Evolutionary conservation across 2,329 filamentous ascomycete genomes (phyloP), one percentile per base, ranked within the genome.

Genomic region (Grosmannia penicillata): DNA sequence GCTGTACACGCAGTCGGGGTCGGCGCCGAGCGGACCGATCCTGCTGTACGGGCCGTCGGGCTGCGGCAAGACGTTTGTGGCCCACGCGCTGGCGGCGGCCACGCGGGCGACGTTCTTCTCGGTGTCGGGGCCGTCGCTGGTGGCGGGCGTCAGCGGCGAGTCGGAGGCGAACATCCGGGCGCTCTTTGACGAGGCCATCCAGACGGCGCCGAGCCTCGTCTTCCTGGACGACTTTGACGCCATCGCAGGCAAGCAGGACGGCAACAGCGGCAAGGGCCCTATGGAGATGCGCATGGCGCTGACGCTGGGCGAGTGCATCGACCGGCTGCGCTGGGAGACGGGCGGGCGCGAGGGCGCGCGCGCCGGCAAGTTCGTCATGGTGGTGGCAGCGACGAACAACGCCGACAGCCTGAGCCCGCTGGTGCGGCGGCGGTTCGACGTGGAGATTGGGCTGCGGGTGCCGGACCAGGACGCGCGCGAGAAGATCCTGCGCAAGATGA

Each of bases 161-260:
- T 89, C 82, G 0, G 84, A 93, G 56, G 87, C 87, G 61, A 84
- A 85, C 43, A 73, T 93, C 22, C 68, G 84, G 26, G 82, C 89
- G 47, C 69, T 85, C 34, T 93, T 93, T 44, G 87, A 96, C 11
- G 83, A 91, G 51, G 91, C 91, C 0, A 84, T 83, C 54, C 72
- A 75, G 39, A 69, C 87, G 27, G 87, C 89, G 0, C 91, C 91
- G 0, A 93, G 85, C 51, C 66, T 98, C 6, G 70, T 98, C 5
- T 93, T 95, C 51, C 82, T 96, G 41, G 86, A 94, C 48, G 81
- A 94, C 48, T 83, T 96, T 37, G 87, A 98, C 56, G 79, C 81
- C 4, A 91, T 96, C 49, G 83, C 86, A 36, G 82, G 83, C 0
- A 93, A 93, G 55, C 70, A 82, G 40, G 84, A 93, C 45, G 5